Evolutionary conservation across 306 rosid species (phyloP).

Genomic region (Fragaria vesca): DNA sequence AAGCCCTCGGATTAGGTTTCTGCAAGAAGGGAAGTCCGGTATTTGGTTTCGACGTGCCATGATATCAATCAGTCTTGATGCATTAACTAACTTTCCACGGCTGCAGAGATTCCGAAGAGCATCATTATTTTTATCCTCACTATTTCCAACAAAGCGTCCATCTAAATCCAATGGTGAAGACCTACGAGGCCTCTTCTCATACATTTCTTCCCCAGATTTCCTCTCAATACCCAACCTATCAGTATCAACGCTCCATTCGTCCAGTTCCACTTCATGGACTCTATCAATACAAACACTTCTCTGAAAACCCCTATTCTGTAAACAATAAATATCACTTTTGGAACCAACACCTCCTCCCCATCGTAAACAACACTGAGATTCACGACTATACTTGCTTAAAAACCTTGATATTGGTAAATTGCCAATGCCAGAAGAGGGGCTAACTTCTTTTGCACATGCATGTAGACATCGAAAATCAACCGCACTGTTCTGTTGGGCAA

Average conservation of each 20-base stretch:
- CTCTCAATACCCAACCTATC: conserved; percentile 23
- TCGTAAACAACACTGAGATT: conserved; percentile 25
- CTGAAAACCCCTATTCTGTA: conserved; percentile 37
- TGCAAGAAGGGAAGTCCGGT: conserved; percentile 67
- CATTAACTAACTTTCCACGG: conserved; percentile 53
- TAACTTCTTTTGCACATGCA: conserved; percentile 38
- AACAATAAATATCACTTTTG: conserved; percentile 19
- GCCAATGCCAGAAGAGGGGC: conserved; percentile 29
- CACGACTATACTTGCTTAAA: conserved; percentile 20
- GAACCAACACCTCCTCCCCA: conserved; percentile 37
- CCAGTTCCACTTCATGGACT: conserved; percentile 43
- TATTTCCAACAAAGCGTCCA: conserved; percentile 52
- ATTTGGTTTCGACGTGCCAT: conserved; percentile 78
- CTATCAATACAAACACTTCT: conserved; percentile 51
- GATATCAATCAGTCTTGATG: conserved; percentile 62
- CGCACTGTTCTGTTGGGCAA: conserved; percentile 41
- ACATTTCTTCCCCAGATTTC: conserved; percentile 32
- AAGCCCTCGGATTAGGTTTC: conserved; percentile 71
- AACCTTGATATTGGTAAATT: conserved; percentile 25
- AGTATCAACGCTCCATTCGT: conserved; percentile 34
- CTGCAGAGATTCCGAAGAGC: conserved; percentile 59
- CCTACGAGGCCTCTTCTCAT: conserved; percentile 29
- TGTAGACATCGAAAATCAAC: conserved; percentile 34
- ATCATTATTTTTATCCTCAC: conserved; percentile 54
- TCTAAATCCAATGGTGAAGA: conserved; percentile 39